Conservation (phyloP, 2,329 filamentous ascomycete species). For the Esteya vermicola region DNA sequence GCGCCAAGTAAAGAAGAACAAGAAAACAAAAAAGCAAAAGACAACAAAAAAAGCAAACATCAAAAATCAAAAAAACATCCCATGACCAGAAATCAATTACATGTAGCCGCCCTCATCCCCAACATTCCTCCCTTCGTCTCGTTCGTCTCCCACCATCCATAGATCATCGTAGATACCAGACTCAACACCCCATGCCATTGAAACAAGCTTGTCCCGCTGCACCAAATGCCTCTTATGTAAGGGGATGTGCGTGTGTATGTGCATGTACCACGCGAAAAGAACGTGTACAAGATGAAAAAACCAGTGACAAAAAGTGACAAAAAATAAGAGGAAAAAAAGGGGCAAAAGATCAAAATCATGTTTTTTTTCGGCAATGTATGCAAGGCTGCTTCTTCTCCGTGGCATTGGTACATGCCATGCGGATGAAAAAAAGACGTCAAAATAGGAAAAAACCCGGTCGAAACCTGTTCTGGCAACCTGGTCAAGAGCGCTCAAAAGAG, state of each 20-base stretch:
- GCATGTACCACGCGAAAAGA: background rate
- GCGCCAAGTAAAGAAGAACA: background rate
- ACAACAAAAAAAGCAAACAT: too few species aligned
- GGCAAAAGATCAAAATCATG: background rate
- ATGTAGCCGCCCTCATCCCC: too few species aligned
- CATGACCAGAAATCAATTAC: constrained; percentile 3
- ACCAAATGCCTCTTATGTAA: constrained; percentile 3
- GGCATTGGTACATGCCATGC: too few species aligned
- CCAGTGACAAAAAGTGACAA: background rate
- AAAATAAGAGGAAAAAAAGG: background rate
- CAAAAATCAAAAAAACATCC: too few species aligned
- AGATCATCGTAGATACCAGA: background rate
- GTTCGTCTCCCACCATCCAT: background rate
- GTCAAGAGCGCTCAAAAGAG: too few species aligned
- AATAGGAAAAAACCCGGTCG: too few species aligned
- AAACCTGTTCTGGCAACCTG: too few species aligned
- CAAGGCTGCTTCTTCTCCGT: too few species aligned
- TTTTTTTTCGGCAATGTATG: background rate
- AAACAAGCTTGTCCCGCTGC: constrained; percentile 2
- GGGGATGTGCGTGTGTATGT: background rate
- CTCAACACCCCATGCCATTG: background rate
- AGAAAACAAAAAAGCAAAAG: too few species aligned
- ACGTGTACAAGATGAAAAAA: background rate
- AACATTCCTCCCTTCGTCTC: too few species aligned
- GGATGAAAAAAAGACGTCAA: too few species aligned